These are phyloP conservation scores for Populus ilicifolia DNA, from an alignment of 345 rosid genomes.

Conservation along the genomic window DNA sequence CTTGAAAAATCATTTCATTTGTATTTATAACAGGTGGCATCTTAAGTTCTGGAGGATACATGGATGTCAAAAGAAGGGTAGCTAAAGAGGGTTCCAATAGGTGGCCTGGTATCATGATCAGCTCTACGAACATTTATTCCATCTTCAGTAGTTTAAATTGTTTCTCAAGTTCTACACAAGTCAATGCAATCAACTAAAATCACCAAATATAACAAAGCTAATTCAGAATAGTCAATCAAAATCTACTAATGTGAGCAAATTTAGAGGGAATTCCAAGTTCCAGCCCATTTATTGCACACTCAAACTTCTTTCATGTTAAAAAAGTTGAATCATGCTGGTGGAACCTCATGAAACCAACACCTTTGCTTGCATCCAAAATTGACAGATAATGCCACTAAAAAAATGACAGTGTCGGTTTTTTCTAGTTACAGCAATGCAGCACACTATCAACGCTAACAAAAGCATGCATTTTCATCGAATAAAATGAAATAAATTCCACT, in stretches of 20 bases:
- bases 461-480: neutral
- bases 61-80: neutral
- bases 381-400: neutral
- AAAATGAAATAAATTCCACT: neutral
- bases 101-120: neutral
- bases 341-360: neutral
- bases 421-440: neutral
- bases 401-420: neutral
- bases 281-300: neutral
- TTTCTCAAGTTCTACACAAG: neutral
- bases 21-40: neutral
- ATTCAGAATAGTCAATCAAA: neutral
- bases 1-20: conserved; percentile 6
- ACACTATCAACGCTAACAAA: neutral
- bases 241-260: neutral
- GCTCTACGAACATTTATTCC: neutral
- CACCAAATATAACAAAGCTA: neutral
- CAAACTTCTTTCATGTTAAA: neutral
- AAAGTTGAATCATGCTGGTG: neutral
- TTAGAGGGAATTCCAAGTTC: neutral
- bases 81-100: neutral
- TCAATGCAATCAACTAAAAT: neutral
- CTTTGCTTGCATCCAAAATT: neutral
- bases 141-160: neutral
- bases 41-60: neutral